Evolutionary conservation across 768 basidiomycete species (phyloP), one percentile per base, ranked within the genome.

Genomic region (Artomyces pyxidatus): DNA sequence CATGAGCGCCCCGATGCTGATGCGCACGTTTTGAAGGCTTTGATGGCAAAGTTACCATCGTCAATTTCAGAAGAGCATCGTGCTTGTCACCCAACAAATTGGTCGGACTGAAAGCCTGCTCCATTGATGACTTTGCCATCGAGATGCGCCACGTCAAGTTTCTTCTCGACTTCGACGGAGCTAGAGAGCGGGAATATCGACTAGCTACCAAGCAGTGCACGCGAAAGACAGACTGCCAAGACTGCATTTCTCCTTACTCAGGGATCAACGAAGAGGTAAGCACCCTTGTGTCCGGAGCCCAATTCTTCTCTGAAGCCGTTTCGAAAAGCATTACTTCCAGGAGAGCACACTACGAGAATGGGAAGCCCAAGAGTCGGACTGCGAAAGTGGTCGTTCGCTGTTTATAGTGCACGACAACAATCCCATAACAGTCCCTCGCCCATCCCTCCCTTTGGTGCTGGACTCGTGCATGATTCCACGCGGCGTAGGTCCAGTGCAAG

Each of bases 81-180:
- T 65, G 16, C 37, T 48, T 6, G 51, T 51, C 25, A 59, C 65
- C 37, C 54, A 65, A 37, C 8, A 27, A 60, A 3, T 57, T 59
- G 2, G 51, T 76, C 10, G 60, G 62, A 12, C 62, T 82, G 11
- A 54, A 55, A 53, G 16, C 73, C 71, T 16, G 65, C 63, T 37
- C 42, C 19, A 59, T 61, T 12, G 64, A 62, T 2, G 74, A 79
- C 17, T 65, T 82, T 30, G 62, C 59, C 19, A 37, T 70, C 50
- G 82, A 83, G 54, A 75, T 78, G 69, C 69, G 78, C 47, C 72
- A 75, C 53, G 73, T 82, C 53, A 73, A 71, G 58, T 78, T 71
- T 60, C 71, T 75, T 52, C 69, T 83, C 28, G 70, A 81, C 60
- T 72, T 66, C 48, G 50, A 63, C 46, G 67, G 61, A 23, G 67